phyloP scores from a whole-genome alignment of 2,329 filamentous ascomycete species.

The Talaromyces pinophilus region DNA sequence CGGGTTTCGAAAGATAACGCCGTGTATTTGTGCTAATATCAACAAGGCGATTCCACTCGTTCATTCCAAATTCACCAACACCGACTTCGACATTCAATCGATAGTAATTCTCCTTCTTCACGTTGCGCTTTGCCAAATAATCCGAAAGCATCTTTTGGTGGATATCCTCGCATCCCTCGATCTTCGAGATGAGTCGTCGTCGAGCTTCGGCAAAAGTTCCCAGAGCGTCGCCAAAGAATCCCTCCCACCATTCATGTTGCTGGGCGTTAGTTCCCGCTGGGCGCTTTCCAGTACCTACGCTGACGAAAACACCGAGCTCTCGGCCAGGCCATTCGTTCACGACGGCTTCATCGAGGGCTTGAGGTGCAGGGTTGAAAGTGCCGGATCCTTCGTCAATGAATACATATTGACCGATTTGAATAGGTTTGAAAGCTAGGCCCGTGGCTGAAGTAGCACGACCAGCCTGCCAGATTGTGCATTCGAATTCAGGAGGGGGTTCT shows the following conservation, averaged over 20 bases:
- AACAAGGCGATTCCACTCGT: conserved; percentile 91
- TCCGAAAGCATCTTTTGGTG: conserved; percentile 84
- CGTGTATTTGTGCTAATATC: conserved; percentile 93
- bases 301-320: conserved; percentile 88
- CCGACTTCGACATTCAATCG: conserved; percentile 96
- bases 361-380: conserved; percentile 85
- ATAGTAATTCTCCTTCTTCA: conserved; percentile 89
- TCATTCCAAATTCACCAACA: conserved; percentile 97
- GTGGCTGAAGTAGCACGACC: conserved; percentile 92
- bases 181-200: conserved; percentile 80
- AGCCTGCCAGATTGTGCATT: conserved; percentile 96
- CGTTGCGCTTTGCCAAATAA: conserved; percentile 71
- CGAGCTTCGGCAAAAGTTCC: conserved; percentile 91
- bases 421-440: conserved; percentile 91
- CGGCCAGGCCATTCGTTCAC: conserved; percentile 94
- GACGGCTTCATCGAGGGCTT: conserved; percentile 83
- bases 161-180: conserved; percentile 90
- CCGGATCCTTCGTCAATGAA: conserved; percentile 93
- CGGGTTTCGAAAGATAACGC: conserved; percentile 72
- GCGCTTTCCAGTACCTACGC: conserved; percentile 89
- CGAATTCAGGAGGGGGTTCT: conserved; percentile 85
- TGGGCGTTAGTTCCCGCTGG: conserved; percentile 68
- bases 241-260: conserved; percentile 85
- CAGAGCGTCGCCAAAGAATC: conserved; percentile 68
- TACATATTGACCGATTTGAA: conserved; percentile 86